These are phyloP conservation scores for Leccinum imitatum DNA, from an alignment of 768 basidiomycete genomes.

Conservation along the genomic window DNA sequence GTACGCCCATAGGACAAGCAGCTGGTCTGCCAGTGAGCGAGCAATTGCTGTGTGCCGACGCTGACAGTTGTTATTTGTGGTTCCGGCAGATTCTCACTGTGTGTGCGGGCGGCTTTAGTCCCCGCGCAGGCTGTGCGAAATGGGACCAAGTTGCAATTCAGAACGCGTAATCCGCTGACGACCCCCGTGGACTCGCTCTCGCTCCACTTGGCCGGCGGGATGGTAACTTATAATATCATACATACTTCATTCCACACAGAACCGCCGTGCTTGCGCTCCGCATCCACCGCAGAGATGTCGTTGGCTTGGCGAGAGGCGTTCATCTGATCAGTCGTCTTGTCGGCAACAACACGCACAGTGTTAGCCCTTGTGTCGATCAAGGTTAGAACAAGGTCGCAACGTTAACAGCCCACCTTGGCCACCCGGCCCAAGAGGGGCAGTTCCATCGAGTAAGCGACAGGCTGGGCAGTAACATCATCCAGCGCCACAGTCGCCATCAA, in stretches of 20 bases:
- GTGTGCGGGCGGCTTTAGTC: conserved; percentile 21
- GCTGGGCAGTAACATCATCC: conserved; percentile 18
- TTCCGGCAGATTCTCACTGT: conserved; percentile 25
- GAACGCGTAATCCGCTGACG: conserved; percentile 2
- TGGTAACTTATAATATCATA: neutral
- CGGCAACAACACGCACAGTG: conserved; percentile 13
- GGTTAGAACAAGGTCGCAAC: conserved; percentile 28
- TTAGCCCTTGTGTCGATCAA: neutral
- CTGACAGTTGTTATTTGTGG: conserved; percentile 15
- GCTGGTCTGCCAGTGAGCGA: neutral
- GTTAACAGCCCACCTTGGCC: conserved; percentile 23
- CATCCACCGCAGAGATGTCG: neutral
- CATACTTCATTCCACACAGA: neutral
- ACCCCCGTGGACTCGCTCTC: conserved; percentile 1
- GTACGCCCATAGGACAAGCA: neutral
- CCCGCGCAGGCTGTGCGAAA: conserved; percentile 24
- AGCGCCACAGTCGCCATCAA: conserved; percentile 30
- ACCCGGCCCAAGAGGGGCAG: conserved; percentile 14
- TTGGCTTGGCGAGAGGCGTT: neutral
- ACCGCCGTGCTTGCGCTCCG: neutral
- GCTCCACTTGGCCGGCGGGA: neutral
- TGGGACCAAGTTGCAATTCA: neutral
- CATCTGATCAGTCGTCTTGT: conserved; percentile 5
- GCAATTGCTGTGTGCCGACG: conserved; percentile 21
- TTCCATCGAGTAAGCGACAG: conserved; percentile 9